Evolutionary conservation across 257 asterid species (phyloP).

Genomic region (Lithospermum erythrorhizon): DNA sequence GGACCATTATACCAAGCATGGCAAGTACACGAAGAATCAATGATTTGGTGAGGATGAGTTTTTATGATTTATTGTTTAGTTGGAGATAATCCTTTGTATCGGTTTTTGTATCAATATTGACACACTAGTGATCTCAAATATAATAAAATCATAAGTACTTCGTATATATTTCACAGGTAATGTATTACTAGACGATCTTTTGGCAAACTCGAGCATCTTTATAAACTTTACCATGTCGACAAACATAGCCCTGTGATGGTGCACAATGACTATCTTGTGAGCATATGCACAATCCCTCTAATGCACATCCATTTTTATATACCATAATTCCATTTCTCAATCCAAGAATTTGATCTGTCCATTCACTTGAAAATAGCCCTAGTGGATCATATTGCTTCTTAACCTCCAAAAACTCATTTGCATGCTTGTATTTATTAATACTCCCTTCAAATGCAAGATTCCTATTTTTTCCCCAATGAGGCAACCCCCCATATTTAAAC

Average conservation of each 20-base stretch:
- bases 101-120: too few species aligned
- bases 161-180: too few species aligned
- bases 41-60: too few species aligned
- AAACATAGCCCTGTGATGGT: background rate
- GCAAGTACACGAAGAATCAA: too few species aligned
- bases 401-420: slow-evolving; percentile 6
- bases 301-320: background rate
- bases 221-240: slow-evolving; percentile 9
- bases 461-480: slow-evolving; percentile 13
- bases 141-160: too few species aligned
- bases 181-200: too few species aligned
- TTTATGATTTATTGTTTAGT: too few species aligned
- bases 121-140: too few species aligned
- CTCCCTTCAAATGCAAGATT: slow-evolving; percentile 6
- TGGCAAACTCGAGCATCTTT: slow-evolving; percentile 6
- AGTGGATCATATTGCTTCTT: slow-evolving; percentile 7
- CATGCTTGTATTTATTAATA: slow-evolving; percentile 1
- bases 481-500: slow-evolving; percentile 9
- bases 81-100: too few species aligned
- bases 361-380: slow-evolving; percentile 12
- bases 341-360: slow-evolving; percentile 11
- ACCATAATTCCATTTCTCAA: background rate
- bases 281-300: slow-evolving; percentile 13
- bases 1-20: too few species aligned
- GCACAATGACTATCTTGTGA: slow-evolving; percentile 11